Conservation (phyloP, 1,139 yeast species). For the Scheffersomyces insectosa region DNA sequence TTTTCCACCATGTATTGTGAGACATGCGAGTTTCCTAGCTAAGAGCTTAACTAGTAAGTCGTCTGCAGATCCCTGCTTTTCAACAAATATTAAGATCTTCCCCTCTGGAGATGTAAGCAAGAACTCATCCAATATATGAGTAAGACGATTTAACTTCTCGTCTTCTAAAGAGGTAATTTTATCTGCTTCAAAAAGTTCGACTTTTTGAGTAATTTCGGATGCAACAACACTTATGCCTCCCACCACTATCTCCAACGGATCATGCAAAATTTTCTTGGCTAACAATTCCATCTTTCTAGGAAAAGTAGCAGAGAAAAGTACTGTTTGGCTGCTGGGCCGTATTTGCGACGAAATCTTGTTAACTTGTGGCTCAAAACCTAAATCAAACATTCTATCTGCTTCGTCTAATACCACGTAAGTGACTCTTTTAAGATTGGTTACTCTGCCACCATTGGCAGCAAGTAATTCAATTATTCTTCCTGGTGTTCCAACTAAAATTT, state of each 20-base stretch:
- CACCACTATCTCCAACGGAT: conserved; percentile 76
- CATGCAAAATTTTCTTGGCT: conserved; percentile 60
- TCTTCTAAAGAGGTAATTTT: conserved; percentile 8
- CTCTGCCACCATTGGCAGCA: conserved; percentile 80
- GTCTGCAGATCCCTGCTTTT: conserved; percentile 84
- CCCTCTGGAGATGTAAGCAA: conserved; percentile 32
- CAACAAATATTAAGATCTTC: conserved; percentile 80
- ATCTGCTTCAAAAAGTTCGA: conserved; percentile 50
- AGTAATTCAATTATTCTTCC: conserved; percentile 90
- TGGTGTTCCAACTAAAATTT: conserved; percentile 90
- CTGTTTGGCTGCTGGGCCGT: conserved; percentile 90
- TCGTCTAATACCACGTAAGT: conserved; percentile 90
- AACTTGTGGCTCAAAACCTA: conserved; percentile 98
- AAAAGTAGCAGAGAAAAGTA: conserved; percentile 91
- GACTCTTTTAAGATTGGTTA: conserved; percentile 66
- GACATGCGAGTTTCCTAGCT: conserved; percentile 57
- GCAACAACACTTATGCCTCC: conserved; percentile 87
- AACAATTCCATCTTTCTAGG: conserved; percentile 77
- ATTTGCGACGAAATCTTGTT: conserved; percentile 74
- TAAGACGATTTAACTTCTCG: conserved; percentile 53
- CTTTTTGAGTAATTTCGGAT: conserved; percentile 72
- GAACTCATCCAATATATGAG: conserved; percentile 54
- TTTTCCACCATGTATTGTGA: conserved; percentile 90
- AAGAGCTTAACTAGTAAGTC: conserved; percentile 57
- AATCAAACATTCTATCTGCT: conserved; percentile 95